Conservation (phyloP, 257 asterid species). For the Craterostigma plantagineum region DNA sequence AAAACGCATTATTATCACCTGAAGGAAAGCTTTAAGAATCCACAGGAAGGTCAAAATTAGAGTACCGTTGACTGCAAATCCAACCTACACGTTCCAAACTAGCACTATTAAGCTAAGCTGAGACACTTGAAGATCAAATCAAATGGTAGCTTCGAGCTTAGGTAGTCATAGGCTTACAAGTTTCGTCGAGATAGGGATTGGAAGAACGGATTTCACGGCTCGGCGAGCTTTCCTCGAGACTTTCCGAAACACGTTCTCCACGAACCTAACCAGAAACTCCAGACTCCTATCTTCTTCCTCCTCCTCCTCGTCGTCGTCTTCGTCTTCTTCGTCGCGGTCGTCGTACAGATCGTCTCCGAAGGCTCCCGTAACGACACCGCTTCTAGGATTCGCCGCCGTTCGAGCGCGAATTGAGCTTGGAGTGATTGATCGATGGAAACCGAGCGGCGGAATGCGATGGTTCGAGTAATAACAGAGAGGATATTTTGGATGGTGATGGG, state of each 20-base stretch:
- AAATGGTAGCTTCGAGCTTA: not conserved
- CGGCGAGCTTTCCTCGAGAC: slow-evolving; percentile 71
- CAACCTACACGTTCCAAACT: slow-evolving; percentile 33
- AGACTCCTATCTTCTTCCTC: slow-evolving; percentile 79
- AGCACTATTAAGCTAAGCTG: too few relatives aligned
- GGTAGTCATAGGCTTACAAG: slow-evolving; percentile 26
- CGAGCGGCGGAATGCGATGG: not conserved
- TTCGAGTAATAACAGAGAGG: too few relatives aligned
- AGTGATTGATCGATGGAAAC: not conserved
- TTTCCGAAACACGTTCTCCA: slow-evolving; percentile 68
- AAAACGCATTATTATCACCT: slow-evolving; percentile 29
- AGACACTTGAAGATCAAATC: not conserved
- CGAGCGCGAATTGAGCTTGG: not conserved
- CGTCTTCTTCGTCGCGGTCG: slow-evolving; percentile 22
- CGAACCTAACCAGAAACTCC: slow-evolving; percentile 69
- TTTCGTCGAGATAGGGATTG: slow-evolving; percentile 52
- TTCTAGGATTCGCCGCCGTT: slow-evolving; percentile 11
- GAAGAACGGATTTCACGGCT: slow-evolving; percentile 82
- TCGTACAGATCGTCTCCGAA: slow-evolving; percentile 21
- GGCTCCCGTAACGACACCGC: slow-evolving; percentile 34
- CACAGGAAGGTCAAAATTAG: slow-evolving; percentile 71
- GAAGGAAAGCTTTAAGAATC: slow-evolving; percentile 76
- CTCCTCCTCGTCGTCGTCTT: slow-evolving; percentile 52
- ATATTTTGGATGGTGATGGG: not conserved
- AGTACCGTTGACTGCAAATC: slow-evolving; percentile 80